phyloP scores from a whole-genome alignment of 2,329 filamentous ascomycete genomes.

The Microdochium bolleyi region DNA sequence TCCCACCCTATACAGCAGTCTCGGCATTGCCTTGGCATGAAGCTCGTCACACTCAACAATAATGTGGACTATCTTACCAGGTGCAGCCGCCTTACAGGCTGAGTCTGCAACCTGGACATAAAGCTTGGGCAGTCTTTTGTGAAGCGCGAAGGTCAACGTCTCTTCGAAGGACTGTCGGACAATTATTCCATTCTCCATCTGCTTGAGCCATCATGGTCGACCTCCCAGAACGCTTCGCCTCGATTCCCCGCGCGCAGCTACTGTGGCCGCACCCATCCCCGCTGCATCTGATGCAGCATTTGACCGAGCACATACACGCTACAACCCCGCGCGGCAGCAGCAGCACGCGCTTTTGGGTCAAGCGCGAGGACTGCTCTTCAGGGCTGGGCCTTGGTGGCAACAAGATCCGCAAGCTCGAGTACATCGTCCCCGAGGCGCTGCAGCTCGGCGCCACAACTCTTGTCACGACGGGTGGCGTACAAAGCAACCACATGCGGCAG shows the following conservation, averaged over 20 bases:
- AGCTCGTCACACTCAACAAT: neutral
- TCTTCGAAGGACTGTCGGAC: neutral
- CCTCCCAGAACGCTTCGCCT: neutral
- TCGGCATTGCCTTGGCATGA: neutral
- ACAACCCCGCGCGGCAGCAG: neutral
- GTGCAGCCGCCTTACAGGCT: neutral
- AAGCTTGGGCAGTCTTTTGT: neutral
- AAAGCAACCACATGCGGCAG: slow-evolving; percentile 26
- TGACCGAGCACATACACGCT: neutral
- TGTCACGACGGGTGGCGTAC: slow-evolving; percentile 24
- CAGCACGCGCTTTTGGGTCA: slow-evolving; percentile 5
- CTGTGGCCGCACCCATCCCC: neutral
- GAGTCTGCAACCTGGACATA: neutral
- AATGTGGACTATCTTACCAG: neutral
- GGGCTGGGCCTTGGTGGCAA: slow-evolving; percentile 26
- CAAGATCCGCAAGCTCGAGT: slow-evolving; percentile 28
- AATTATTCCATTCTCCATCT: neutral
- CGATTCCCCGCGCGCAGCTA: neutral
- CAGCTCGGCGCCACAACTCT: slow-evolving; percentile 17
- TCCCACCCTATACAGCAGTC: neutral
- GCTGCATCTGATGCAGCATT: neutral
- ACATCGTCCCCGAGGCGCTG: slow-evolving; percentile 23
- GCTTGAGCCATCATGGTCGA: neutral
- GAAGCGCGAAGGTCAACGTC: neutral
- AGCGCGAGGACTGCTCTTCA: slow-evolving; percentile 14